These are phyloP conservation scores for Silene vulgaris DNA, from an alignment of 179 eudicot genomes.

Conservation along the genomic window DNA sequence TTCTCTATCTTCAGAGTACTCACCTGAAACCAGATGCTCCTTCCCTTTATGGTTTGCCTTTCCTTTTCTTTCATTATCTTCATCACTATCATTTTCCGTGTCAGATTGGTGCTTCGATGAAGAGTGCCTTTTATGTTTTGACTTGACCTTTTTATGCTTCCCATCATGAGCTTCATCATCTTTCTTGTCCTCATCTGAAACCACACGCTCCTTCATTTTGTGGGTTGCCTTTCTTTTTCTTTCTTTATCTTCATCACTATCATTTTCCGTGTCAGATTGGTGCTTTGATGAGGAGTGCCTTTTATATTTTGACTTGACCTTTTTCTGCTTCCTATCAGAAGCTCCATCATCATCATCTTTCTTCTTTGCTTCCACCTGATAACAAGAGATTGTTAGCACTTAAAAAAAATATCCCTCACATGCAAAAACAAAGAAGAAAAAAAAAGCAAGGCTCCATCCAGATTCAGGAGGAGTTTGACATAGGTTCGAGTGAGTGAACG, in stretches of 20 bases:
- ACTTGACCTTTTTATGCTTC: slow-evolving; percentile 41
- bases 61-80: slow-evolving; percentile 32
- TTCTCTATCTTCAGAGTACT: slow-evolving; percentile 28
- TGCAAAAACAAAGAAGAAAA: neutral
- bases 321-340: slow-evolving; percentile 37
- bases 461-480: neutral
- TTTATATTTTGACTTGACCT: slow-evolving; percentile 44
- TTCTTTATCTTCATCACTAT: slow-evolving; percentile 28
- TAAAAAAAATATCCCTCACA: neutral
- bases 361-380: slow-evolving; percentile 51
- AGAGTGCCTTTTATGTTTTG: slow-evolving; percentile 47
- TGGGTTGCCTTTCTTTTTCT: slow-evolving; percentile 28
- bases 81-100: slow-evolving; percentile 33
- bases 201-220: slow-evolving; percentile 28
- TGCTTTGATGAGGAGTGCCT: slow-evolving; percentile 47
- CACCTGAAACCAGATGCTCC: slow-evolving; percentile 26
- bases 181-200: slow-evolving; percentile 39
- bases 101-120: slow-evolving; percentile 41
- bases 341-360: slow-evolving; percentile 40
- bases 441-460: neutral
- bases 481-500: neutral
- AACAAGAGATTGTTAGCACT: slow-evolving; percentile 19
- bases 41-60: slow-evolving; percentile 30
- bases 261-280: slow-evolving; percentile 36
- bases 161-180: slow-evolving; percentile 39